A percentile compares a stretch with the other conserved stretches of the same genome.
phyloP scores from a whole-genome alignment of 129 eudicot genomes.

The Centella asiatica region DNA sequence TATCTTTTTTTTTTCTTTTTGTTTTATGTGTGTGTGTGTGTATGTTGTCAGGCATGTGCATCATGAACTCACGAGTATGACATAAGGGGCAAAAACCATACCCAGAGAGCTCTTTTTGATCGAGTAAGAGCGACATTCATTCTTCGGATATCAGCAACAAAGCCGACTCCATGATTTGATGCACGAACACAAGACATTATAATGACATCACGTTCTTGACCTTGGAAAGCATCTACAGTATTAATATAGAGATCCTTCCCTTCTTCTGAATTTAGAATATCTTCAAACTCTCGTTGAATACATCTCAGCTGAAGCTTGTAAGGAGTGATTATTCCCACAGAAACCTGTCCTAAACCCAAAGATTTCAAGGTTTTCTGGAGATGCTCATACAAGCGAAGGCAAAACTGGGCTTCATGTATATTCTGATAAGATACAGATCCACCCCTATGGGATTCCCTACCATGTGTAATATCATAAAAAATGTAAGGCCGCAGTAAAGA shows the following conservation, averaged over 20 bases:
- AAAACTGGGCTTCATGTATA: conserved; percentile 82
- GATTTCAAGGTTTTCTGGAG: conserved; percentile 50
- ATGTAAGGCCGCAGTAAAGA: conserved; percentile 71
- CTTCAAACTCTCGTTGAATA: conserved; percentile 86
- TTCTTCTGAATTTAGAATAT: conserved; percentile 60
- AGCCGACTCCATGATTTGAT: conserved; percentile 84
- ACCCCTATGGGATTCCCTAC: conserved; percentile 93
- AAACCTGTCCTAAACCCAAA: conserved; percentile 49
- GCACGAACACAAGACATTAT: conserved; percentile 99
- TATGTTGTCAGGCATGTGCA: not conserved
- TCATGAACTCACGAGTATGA: not conserved
- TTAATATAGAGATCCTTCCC: conserved; percentile 84
- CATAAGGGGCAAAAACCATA: conserved; percentile 15
- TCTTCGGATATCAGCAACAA: conserved; percentile 92
- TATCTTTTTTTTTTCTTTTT: not conserved
- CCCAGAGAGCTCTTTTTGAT: conserved; percentile 92
- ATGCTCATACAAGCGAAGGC: conserved; percentile 74
- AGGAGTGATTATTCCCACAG: conserved; percentile 94
- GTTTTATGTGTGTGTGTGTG: no score
- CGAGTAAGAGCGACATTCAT: conserved; percentile 98
- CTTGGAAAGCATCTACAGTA: conserved; percentile 97
- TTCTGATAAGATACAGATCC: conserved; percentile 92
- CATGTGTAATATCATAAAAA: conserved; percentile 72
- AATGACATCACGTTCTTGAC: conserved; percentile 97
- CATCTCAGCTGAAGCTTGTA: conserved; percentile 89